Evolutionary conservation across 148 eudicot species (phyloP).

Genomic region (Arctostaphylos glauca): DNA sequence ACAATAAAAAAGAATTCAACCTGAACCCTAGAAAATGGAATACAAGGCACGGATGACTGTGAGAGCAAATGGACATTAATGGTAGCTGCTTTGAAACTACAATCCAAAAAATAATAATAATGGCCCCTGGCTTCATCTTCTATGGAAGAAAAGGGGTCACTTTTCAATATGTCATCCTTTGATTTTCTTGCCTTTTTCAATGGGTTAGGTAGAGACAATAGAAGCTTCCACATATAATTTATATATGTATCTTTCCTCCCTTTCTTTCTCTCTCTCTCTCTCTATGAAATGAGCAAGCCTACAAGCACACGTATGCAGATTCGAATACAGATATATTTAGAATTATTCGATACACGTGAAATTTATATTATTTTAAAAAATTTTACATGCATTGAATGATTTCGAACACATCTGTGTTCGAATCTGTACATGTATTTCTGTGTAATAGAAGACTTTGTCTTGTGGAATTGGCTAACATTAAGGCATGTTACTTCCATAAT

Average conservation of each 20-base stretch:
- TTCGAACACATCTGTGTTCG: no score
- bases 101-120: not conserved
- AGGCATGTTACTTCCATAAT: not conserved
- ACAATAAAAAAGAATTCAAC: not conserved
- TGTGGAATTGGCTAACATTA: not conserved
- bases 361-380: no score
- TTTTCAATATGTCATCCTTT: conserved; percentile 23
- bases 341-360: no score
- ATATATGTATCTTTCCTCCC: not conserved
- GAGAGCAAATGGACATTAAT: not conserved
- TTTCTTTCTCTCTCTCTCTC: not conserved
- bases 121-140: not conserved
- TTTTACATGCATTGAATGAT: no score
- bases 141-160: conserved; percentile 18
- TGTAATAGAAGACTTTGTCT: no score
- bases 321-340: no score
- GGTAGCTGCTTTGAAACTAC: not conserved
- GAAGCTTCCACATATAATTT: conserved; percentile 50
- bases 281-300: not conserved
- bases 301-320: not conserved
- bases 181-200: conserved; percentile 17
- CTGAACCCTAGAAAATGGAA: not conserved
- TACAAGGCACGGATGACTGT: not conserved
- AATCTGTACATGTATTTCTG: no score
- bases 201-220: conserved; percentile 56